Evolutionary conservation across 768 basidiomycete species (phyloP).

Genomic region (Amanita rubescens): DNA sequence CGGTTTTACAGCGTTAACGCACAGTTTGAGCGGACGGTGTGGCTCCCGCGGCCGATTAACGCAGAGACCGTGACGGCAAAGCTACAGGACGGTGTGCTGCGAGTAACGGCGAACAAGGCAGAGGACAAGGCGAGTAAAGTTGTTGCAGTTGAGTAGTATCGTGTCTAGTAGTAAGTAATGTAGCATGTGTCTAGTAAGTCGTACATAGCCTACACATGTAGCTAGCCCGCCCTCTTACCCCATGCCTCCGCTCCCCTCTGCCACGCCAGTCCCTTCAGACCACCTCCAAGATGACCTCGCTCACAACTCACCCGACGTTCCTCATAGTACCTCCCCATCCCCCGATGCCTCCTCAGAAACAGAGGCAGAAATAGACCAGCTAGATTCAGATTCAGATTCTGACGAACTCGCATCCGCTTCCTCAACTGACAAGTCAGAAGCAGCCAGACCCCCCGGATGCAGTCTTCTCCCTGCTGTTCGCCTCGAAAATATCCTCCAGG

Average conservation of each 20-base stretch:
- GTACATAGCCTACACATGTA: too few species aligned
- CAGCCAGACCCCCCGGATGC: constrained; percentile 46
- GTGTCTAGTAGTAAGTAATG: not conserved
- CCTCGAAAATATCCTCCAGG: constrained; percentile 72
- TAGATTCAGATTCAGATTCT: constrained; percentile 48
- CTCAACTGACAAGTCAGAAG: constrained; percentile 19
- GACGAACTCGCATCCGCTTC: constrained; percentile 27
- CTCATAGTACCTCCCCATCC: constrained; percentile 12
- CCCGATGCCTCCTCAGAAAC: constrained; percentile 35
- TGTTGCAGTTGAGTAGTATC: constrained; percentile 30
- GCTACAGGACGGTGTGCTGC: constrained; percentile 63
- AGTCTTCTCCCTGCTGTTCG: constrained; percentile 58
- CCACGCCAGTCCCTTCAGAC: not conserved
- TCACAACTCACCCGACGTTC: constrained; percentile 5
- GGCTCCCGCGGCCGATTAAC: constrained; percentile 62
- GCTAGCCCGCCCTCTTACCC: not conserved
- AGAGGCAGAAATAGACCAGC: constrained; percentile 61
- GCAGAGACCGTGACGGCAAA: constrained; percentile 51
- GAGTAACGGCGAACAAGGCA: constrained; percentile 50
- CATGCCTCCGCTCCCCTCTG: not conserved
- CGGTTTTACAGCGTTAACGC: constrained; percentile 49
- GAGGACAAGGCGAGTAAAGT: constrained; percentile 50
- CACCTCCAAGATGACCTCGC: not conserved
- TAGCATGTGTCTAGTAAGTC: too few species aligned
- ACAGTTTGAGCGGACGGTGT: constrained; percentile 62